Percentiles rank a stretch among this genome's conserved stretches.
Conservation (phyloP, 192 early-diverging fungal species). For the Geranomyces variabilis region DNA sequence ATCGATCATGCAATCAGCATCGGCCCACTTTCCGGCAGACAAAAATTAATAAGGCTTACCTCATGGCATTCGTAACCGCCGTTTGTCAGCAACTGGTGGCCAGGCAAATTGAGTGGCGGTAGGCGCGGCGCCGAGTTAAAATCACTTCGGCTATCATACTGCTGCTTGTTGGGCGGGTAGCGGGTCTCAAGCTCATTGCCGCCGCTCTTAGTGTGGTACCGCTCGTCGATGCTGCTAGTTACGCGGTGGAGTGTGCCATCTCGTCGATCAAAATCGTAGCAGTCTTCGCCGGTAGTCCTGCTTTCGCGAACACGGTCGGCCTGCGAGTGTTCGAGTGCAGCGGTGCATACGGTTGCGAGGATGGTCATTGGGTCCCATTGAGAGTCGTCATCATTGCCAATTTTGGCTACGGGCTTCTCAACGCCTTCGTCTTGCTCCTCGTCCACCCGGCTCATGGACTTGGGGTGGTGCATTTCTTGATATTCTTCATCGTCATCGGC, state of each 20-base stretch:
- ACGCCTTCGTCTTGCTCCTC: constrained; percentile 5
- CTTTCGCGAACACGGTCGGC: neutral
- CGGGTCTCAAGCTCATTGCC: no score
- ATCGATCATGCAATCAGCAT: no score
- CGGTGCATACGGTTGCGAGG: constrained; percentile 28
- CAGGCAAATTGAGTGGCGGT: neutral
- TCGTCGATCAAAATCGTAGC: constrained; percentile 1
- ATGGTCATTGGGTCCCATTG: constrained; percentile 30
- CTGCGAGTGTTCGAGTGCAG: constrained; percentile 23
- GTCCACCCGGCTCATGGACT: neutral
- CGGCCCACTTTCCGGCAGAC: no score
- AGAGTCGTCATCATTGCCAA: neutral
- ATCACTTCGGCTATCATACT: no score
- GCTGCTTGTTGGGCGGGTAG: no score
- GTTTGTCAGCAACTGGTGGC: no score
- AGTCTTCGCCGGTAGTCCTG: neutral
- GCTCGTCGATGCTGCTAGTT: neutral
- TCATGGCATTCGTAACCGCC: neutral
- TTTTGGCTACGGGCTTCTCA: neutral
- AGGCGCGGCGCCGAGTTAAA: neutral
- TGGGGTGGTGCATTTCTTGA: neutral
- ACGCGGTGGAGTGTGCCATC: constrained; percentile 5
- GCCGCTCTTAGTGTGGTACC: neutral
- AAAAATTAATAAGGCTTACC: neutral
- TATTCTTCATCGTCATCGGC: no score